Evolutionary conservation across 345 rosid species (phyloP).

Genomic region (Salix caprea): DNA sequence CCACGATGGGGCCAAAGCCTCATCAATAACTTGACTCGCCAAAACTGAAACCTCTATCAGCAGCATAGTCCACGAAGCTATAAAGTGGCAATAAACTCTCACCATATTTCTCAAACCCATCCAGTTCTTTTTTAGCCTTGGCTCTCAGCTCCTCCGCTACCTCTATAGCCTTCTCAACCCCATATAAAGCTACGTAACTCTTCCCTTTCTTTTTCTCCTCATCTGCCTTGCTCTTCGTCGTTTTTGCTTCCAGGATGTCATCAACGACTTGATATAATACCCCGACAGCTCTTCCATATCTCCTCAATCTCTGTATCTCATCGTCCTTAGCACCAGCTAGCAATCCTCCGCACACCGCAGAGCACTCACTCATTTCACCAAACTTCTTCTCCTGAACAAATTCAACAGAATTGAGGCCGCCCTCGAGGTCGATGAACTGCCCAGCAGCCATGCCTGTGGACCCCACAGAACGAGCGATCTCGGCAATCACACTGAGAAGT

Average conservation of each 20-base stretch:
- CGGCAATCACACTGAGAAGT: slow-evolving; percentile 67
- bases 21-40: slow-evolving; percentile 2
- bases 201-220: slow-evolving; percentile 39
- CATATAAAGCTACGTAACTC: slow-evolving; percentile 51
- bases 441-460: slow-evolving; percentile 98
- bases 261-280: slow-evolving; percentile 77
- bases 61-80: slow-evolving; percentile 84
- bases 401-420: slow-evolving; percentile 51
- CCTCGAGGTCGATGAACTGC: slow-evolving; percentile 86
- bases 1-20: background rate
- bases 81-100: slow-evolving; percentile 59
- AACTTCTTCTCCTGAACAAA: slow-evolving; percentile 82
- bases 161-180: slow-evolving; percentile 59
- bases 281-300: slow-evolving; percentile 87
- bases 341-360: slow-evolving; percentile 89
- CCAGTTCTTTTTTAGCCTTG: slow-evolving; percentile 61
- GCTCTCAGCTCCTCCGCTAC: slow-evolving; percentile 61
- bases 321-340: slow-evolving; percentile 78
- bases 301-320: slow-evolving; percentile 62
- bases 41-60: slow-evolving; percentile 46
- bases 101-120: slow-evolving; percentile 60
- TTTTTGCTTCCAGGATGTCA: slow-evolving; percentile 48
- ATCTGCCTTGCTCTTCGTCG: slow-evolving; percentile 8
- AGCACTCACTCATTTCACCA: slow-evolving; percentile 87
- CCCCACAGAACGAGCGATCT: slow-evolving; percentile 90